Conservation (phyloP, 805 yeast species). For the Hanseniaspora nectarophila region DNA sequence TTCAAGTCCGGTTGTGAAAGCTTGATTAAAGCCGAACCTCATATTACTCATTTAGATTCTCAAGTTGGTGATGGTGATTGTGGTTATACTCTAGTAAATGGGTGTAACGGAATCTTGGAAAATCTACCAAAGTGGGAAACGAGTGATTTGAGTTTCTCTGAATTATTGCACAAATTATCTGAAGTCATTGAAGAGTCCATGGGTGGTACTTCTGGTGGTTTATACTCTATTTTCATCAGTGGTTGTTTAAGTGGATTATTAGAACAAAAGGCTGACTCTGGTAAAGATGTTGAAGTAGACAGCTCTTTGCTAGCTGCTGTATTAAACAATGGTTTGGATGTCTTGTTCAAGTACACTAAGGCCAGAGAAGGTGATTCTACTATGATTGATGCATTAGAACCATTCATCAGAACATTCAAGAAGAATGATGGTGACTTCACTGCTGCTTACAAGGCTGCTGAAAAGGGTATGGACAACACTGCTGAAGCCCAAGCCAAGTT, state of each 20-base stretch:
- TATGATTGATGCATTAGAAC: slow-evolving; percentile 75
- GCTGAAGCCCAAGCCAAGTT: slow-evolving; percentile 67
- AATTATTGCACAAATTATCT: slow-evolving; percentile 48
- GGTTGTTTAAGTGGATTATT: slow-evolving; percentile 52
- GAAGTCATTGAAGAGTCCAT: slow-evolving; percentile 78
- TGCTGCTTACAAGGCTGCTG: slow-evolving; percentile 58
- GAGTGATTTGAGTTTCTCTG: slow-evolving; percentile 38
- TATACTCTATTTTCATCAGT: slow-evolving; percentile 74
- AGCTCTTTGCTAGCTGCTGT: slow-evolving; percentile 36
- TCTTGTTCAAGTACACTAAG: slow-evolving; percentile 72
- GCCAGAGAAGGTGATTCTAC: slow-evolving; percentile 87
- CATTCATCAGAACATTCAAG: slow-evolving; percentile 58
- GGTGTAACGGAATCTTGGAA: slow-evolving; percentile 59
- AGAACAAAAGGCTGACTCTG: slow-evolving; percentile 15
- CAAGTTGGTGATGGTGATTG: slow-evolving; percentile 96
- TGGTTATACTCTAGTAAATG: slow-evolving; percentile 79
- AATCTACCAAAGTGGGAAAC: slow-evolving; percentile 37
- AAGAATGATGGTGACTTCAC: slow-evolving; percentile 37
- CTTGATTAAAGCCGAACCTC: slow-evolving; percentile 59
- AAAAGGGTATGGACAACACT: slow-evolving; percentile 65
- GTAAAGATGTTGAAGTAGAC: slow-evolving; percentile 25
- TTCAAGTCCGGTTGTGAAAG: slow-evolving; percentile 40
- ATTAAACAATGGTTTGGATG: slow-evolving; percentile 47
- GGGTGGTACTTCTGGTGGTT: slow-evolving; percentile 97
- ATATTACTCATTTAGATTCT: slow-evolving; percentile 73